Evolutionary conservation across 2,329 filamentous ascomycete genomes (phyloP), one percentile per base, ranked within the genome.

Genomic region (Neonectria sp.): DNA sequence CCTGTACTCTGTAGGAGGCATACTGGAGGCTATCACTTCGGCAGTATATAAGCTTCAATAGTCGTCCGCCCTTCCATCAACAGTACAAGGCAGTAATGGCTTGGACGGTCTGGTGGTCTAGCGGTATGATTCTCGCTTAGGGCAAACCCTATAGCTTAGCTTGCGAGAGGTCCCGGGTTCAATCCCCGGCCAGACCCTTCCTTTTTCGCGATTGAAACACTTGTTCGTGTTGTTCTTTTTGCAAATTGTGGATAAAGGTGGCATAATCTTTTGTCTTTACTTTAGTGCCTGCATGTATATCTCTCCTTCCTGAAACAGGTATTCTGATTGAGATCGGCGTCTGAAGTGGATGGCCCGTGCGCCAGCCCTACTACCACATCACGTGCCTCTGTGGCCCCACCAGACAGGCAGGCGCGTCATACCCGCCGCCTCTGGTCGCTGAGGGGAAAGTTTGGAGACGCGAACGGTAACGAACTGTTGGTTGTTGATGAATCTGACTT

Each of bases 351-450:
- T 24, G n/a, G 40, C 17, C 40, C 40, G 40, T 45, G n/a, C 40
- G 24, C 9, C 3, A 1, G 11, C 12, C 33, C 13, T 11, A 17
- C n/a, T 24, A 7, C 11, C 4, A 7, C 17, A 8, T 91, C 92
- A 98, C 94, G 86, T 99, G 55, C 15, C 11, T n/a, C 8, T 40
- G 49, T 43, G 40, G 52, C 43, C 58, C n/a, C 58, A 40, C 48
- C 13, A 7, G 27, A n/a, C 40, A 29, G 27, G 25, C 40, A 29
- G 33, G 31, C 46, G 56, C 55, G 62, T 65, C 61, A 64, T 55
- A 24, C 21, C 21, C 52, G 35, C 37, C 15, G 6, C 37, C 6
- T 37, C 31, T 24, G 55, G 46, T 15, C 29, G 37, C 35, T 46
- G 35, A 37, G 24, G 46, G 48, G 48, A 57, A 52, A 24, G 48